A percentile compares a stretch with the other conserved stretches of the same genome.
These are phyloP conservation scores for Colletotrichum horii DNA, from an alignment of 2,329 filamentous ascomycete genomes.

Conservation along the genomic window DNA sequence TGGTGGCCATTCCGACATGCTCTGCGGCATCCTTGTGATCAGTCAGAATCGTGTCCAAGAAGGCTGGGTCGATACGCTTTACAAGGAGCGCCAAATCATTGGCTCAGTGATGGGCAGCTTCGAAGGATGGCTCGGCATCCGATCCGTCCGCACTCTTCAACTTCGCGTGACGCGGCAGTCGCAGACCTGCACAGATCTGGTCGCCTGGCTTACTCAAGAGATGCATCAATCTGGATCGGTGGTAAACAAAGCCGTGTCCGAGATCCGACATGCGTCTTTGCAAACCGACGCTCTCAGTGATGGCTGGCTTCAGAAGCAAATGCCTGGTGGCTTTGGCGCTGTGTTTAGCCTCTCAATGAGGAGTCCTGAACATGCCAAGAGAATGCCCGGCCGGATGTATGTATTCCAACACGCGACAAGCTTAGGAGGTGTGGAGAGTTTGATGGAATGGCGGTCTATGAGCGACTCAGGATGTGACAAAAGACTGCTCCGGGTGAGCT, in stretches of 20 bases:
- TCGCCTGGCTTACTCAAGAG: neutral
- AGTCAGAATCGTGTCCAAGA: slow-evolving; percentile 49
- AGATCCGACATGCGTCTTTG: neutral
- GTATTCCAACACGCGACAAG: neutral
- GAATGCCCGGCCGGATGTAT: neutral
- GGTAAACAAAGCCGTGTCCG: neutral
- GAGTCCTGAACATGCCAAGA: neutral
- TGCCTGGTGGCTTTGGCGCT: neutral
- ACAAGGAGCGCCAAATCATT: slow-evolving; percentile 72
- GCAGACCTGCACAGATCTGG: slow-evolving; percentile 41
- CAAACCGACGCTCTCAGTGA: neutral
- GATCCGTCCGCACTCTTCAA: slow-evolving; percentile 85
- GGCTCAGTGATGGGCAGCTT: slow-evolving; percentile 86
- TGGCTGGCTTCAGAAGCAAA: neutral
- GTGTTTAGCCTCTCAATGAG: neutral
- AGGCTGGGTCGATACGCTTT: slow-evolving; percentile 64
- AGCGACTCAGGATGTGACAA: neutral
- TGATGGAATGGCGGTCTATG: neutral
- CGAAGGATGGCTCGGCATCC: slow-evolving; percentile 89
- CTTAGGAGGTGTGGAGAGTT: neutral
- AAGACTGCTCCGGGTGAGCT: neutral
- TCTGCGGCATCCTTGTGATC: slow-evolving; percentile 84
- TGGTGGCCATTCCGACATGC: slow-evolving; percentile 91
- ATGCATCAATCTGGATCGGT: neutral
- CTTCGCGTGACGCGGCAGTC: slow-evolving; percentile 81